phyloP scores from a whole-genome alignment of 768 basidiomycete genomes.

The Heimioporus sp. region DNA sequence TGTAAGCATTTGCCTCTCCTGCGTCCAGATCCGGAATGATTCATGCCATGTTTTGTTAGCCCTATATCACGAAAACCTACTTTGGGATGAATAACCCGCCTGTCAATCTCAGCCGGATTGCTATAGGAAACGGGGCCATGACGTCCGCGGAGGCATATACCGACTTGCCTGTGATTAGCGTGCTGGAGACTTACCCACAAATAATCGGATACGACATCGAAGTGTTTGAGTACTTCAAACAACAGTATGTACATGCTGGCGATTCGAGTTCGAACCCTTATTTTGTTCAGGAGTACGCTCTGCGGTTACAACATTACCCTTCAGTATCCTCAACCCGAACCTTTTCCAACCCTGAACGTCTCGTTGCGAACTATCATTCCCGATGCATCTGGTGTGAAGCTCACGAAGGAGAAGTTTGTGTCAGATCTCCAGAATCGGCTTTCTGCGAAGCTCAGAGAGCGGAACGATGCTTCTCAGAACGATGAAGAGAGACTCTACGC shows the following conservation, averaged over 20 bases:
- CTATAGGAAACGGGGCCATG: slow-evolving; percentile 70
- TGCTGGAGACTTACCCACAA: slow-evolving; percentile 72
- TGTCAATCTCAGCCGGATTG: slow-evolving; percentile 65
- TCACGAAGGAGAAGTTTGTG: slow-evolving; percentile 10
- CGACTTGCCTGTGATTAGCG: slow-evolving; percentile 52
- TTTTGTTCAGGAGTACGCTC: slow-evolving; percentile 45
- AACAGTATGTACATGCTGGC: slow-evolving; percentile 46
- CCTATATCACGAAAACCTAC: slow-evolving; percentile 72
- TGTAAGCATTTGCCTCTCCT: slow-evolving; percentile 31
- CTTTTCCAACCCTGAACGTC: slow-evolving; percentile 39
- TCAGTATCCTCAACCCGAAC: no score
- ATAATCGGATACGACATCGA: slow-evolving; percentile 67
- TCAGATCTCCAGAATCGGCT: slow-evolving; percentile 11
- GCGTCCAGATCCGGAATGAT: neutral
- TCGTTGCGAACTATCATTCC: neutral
- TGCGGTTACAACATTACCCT: slow-evolving; percentile 67
- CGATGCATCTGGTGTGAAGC: neutral
- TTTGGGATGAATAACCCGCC: slow-evolving; percentile 61
- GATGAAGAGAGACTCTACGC: slow-evolving; percentile 17
- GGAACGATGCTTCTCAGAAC: slow-evolving; percentile 15
- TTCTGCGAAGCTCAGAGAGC: slow-evolving; percentile 8
- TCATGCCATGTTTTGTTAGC: slow-evolving; percentile 39
- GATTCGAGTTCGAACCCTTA: neutral
- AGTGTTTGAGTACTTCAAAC: slow-evolving; percentile 59
- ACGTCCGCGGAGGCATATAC: slow-evolving; percentile 46